Evolutionary conservation across 164 flowering plant genomes (phyloP), one percentile per base, ranked within the genome.

Genomic region (Malania oleifera): DNA sequence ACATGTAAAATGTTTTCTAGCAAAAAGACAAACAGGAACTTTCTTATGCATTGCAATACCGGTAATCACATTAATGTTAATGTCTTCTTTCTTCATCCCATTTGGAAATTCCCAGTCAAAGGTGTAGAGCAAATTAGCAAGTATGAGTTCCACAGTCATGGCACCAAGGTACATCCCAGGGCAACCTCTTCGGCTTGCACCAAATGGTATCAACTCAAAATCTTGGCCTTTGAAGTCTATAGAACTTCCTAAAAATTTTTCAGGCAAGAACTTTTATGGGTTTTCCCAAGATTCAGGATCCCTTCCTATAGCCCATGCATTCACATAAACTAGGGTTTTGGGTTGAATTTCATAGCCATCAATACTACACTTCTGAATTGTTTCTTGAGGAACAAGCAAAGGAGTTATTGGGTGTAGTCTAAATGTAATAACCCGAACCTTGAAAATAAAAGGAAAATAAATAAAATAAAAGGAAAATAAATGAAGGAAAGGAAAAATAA

Each of bases 221-320:
- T 54, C 54, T 15, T 50, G 50, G 7, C 70, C 70, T 27, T 52
- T 63, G 26, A 57, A 58, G 28, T 65, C 63, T 1, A 23, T 29
- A 27, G 35, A 35, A 9, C 40, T 40, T 18, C 54, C 63, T 53
- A 68, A 45, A 40, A 75, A 71, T 39, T 75, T 75, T 47, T 75
- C 75, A 1, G 78, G 78, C 43, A n/a, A 26, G 45, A 75, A 75
- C 47, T 44, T 62, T 14, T 66, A 58, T 3, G 73, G 70, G 15
- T 54, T 62, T 15, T 62, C 67, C 81, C 81, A 77, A 5, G 48
- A 46, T 23, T 67, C 72, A 1, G 74, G 72, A 22, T 76, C 80
- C 27, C 71, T 67, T 10, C 74, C 70, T 2, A 77, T 58, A 3
- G 70, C 75, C 74, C 70, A 73, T 13, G 73, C 66, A 41, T 73